These are phyloP conservation scores for Tolypocladium album DNA, from an alignment of 2,329 filamentous ascomycete genomes.

Conservation along the genomic window DNA sequence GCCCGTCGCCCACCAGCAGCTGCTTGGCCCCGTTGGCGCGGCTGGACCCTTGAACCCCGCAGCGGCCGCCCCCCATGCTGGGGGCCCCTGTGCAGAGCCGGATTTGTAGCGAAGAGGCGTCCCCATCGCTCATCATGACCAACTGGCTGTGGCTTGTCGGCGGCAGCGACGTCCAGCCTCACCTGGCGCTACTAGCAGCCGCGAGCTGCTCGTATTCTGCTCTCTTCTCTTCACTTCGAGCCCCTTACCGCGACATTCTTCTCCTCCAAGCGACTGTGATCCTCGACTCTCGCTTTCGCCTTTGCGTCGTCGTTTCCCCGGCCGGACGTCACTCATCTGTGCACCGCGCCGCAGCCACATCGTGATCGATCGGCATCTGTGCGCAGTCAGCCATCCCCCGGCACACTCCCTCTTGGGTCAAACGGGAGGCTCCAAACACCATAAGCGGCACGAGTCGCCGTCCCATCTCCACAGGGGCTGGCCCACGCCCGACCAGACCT, in stretches of 20 bases:
- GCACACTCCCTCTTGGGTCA: not conserved
- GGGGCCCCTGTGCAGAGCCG: not conserved
- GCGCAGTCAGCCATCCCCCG: not conserved
- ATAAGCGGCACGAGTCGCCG: not conserved
- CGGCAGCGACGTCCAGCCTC: not conserved
- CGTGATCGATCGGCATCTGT: not conserved
- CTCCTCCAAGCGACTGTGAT: not conserved
- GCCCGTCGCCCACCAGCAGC: too few species aligned
- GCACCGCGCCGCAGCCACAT: not conserved
- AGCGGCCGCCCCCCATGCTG: not conserved
- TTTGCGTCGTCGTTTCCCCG: not conserved
- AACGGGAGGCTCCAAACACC: not conserved
- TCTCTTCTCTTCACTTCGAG: not conserved
- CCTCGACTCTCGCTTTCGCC: not conserved
- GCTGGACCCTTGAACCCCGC: not conserved
- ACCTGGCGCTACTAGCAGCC: not conserved
- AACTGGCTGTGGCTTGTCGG: not conserved
- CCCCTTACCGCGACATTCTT: not conserved
- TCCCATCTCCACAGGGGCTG: not conserved
- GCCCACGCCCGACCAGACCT: not conserved
- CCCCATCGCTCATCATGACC: not conserved
- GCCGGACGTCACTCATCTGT: not conserved
- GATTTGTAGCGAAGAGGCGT: not conserved
- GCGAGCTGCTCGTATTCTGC: not conserved
- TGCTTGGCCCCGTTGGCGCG: not conserved